Conservation (phyloP, 208 protist genomes). For the Acanthamoeba castellanii region DNA sequence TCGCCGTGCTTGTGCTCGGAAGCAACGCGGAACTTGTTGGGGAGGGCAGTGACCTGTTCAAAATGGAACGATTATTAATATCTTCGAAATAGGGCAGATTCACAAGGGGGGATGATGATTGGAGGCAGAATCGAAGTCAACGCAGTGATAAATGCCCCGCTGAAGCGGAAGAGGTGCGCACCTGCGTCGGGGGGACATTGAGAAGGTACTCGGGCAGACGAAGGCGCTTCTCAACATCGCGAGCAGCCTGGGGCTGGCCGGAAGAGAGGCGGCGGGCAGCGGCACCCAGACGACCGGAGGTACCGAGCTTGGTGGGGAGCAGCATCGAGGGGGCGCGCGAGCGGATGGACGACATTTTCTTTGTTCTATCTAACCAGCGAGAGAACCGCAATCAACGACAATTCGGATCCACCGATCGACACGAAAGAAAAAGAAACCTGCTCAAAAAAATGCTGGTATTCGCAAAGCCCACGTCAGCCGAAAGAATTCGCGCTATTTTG, state of each 20-base stretch:
- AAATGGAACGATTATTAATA: background rate
- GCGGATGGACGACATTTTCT: conserved; percentile 13
- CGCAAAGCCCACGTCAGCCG: no score
- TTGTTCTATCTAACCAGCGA: background rate
- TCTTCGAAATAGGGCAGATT: background rate
- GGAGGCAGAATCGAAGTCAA: background rate
- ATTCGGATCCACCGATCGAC: background rate
- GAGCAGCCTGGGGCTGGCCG: background rate
- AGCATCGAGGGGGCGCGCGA: conserved; percentile 14
- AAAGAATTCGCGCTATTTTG: no score
- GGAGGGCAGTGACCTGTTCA: conserved; percentile 93
- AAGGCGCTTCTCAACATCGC: background rate
- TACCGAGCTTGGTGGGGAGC: conserved; percentile 15
- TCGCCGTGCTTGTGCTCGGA: conserved; percentile 95
- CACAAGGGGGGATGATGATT: background rate
- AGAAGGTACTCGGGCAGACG: conserved; percentile 13
- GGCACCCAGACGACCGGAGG: background rate
- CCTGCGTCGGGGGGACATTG: conserved; percentile 33
- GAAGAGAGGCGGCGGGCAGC: background rate
- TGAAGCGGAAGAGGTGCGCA: background rate
- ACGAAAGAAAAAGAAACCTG: background rate
- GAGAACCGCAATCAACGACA: background rate
- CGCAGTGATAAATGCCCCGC: background rate
- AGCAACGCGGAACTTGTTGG: conserved; percentile 98
- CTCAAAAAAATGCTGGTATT: no score